These are phyloP conservation scores for Bremia lactucae DNA, from an alignment of 352 stramenopile species.

Conservation along the genomic window DNA sequence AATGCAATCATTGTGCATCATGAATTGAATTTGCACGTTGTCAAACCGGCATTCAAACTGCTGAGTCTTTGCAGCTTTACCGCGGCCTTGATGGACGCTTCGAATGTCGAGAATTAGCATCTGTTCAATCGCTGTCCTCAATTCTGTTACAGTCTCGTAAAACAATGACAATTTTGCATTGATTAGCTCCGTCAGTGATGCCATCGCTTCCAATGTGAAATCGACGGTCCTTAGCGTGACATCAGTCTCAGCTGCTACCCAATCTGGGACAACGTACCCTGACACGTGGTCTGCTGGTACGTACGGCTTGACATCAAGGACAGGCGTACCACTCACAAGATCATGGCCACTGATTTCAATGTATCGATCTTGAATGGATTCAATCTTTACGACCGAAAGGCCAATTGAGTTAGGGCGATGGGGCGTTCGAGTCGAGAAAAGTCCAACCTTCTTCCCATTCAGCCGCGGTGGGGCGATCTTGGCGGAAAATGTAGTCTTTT, in stretches of 20 bases:
- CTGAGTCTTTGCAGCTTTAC: slow-evolving; percentile 38
- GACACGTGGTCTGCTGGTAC: slow-evolving; percentile 77
- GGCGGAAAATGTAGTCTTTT: slow-evolving; percentile 59
- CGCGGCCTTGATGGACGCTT: slow-evolving; percentile 68
- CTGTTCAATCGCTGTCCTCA: slow-evolving; percentile 56
- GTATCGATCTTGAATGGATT: slow-evolving; percentile 61
- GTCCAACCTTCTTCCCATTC: slow-evolving; percentile 78
- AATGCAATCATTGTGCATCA: slow-evolving; percentile 57
- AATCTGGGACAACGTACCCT: slow-evolving; percentile 47
- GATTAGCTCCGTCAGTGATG: slow-evolving; percentile 33
- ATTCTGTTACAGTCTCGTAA: slow-evolving; percentile 43
- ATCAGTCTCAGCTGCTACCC: slow-evolving; percentile 55
- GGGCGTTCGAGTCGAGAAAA: slow-evolving; percentile 94
- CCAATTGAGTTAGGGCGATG: slow-evolving; percentile 95
- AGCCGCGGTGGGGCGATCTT: slow-evolving; percentile 75
- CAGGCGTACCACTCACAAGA: slow-evolving; percentile 92
- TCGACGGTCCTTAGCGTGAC: slow-evolving; percentile 32
- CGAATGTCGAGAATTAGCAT: slow-evolving; percentile 80
- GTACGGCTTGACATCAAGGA: slow-evolving; percentile 98
- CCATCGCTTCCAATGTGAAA: slow-evolving; percentile 35
- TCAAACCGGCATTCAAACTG: slow-evolving; percentile 70
- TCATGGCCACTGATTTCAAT: slow-evolving; percentile 90
- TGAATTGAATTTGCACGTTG: slow-evolving; percentile 62
- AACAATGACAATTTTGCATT: slow-evolving; percentile 41
- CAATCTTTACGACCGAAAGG: slow-evolving; percentile 85